phyloP scores from a whole-genome alignment of 2,329 filamentous ascomycete species.

The Myrmaecium sp. region DNA sequence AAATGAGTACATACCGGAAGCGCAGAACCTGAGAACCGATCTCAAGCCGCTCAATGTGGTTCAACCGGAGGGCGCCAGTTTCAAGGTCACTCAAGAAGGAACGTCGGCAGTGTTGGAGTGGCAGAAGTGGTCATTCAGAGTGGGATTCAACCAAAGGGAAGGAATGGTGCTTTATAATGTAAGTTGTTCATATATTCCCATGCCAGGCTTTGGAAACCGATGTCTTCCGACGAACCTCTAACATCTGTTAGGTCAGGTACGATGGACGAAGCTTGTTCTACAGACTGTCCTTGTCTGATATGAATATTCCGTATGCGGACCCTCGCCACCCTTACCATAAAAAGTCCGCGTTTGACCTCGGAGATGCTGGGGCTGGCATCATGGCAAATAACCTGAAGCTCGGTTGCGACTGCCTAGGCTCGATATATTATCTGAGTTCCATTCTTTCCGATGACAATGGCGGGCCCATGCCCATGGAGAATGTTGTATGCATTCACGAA shows the following conservation, averaged over 20 bases:
- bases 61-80: constrained; percentile 48
- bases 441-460: constrained; percentile 44
- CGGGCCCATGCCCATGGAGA: constrained; percentile 41
- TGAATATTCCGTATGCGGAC: constrained; percentile 47
- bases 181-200: constrained; percentile 15
- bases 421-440: constrained; percentile 49
- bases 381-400: constrained; percentile 54
- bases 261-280: constrained; percentile 50
- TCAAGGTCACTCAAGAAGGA: constrained; percentile 33
- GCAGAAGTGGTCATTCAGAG: constrained; percentile 56
- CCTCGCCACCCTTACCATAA: constrained; percentile 51
- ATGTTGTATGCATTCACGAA: constrained; percentile 53
- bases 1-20: constrained; percentile 51
- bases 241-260: constrained; percentile 28
- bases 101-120: constrained; percentile 41
- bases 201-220: no score
- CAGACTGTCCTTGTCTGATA: constrained; percentile 47
- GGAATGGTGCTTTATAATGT: constrained; percentile 54
- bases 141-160: constrained; percentile 53
- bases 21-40: constrained; percentile 42
- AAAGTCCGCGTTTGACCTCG: constrained; percentile 54
- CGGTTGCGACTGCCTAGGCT: constrained; percentile 53
- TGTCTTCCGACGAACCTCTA: constrained; percentile 5
- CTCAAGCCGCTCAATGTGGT: constrained; percentile 47
- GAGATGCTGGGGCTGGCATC: constrained; percentile 47